Percentiles rank a stretch among this genome's conserved stretches.
Evolutionary conservation across 441 rosid genomes (phyloP).

Genomic region (Brassica hybrid): DNA sequence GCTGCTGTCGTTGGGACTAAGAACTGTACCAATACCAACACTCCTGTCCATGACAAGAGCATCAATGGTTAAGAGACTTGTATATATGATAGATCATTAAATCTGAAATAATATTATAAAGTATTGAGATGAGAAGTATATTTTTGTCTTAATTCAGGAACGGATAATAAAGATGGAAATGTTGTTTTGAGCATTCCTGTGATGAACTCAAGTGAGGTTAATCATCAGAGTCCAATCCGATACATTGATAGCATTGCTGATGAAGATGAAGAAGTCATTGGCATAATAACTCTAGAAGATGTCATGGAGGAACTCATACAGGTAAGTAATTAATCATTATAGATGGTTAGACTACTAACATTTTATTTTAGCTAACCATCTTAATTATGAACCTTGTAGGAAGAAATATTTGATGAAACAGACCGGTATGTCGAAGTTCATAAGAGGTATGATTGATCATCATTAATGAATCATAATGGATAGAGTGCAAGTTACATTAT

Average conservation of each 20-base stretch:
- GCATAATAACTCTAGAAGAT: slow-evolving; percentile 89
- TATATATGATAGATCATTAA: slow-evolving; percentile 2
- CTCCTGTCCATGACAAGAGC: slow-evolving; percentile 40
- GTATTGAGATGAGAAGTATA: not conserved
- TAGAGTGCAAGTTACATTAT: slow-evolving; percentile 3
- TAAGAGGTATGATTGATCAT: slow-evolving; percentile 1
- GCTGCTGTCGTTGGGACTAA: slow-evolving; percentile 69
- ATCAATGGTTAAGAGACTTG: slow-evolving; percentile 33
- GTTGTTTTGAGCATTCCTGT: slow-evolving; percentile 42
- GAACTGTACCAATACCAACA: slow-evolving; percentile 33
- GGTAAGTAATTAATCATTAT: slow-evolving; percentile 40
- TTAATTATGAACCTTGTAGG: slow-evolving; percentile 47
- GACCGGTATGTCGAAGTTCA: slow-evolving; percentile 66
- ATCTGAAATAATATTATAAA: not conserved
- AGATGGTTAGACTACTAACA: not conserved
- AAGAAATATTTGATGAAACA: slow-evolving; percentile 86
- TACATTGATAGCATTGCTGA: slow-evolving; percentile 38
- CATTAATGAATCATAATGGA: not conserved
- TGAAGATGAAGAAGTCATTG: slow-evolving; percentile 54
- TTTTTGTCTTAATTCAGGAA: slow-evolving; percentile 35
- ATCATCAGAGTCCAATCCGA: slow-evolving; percentile 37
- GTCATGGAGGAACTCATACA: slow-evolving; percentile 89
- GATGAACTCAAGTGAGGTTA: slow-evolving; percentile 32
- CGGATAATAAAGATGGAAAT: slow-evolving; percentile 39
- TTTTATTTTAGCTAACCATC: not conserved